Percentiles rank a stretch among this genome's conserved stretches.
Evolutionary conservation across 2,329 filamentous ascomycete genomes (phyloP).

Genomic region (Venturia asperata): DNA sequence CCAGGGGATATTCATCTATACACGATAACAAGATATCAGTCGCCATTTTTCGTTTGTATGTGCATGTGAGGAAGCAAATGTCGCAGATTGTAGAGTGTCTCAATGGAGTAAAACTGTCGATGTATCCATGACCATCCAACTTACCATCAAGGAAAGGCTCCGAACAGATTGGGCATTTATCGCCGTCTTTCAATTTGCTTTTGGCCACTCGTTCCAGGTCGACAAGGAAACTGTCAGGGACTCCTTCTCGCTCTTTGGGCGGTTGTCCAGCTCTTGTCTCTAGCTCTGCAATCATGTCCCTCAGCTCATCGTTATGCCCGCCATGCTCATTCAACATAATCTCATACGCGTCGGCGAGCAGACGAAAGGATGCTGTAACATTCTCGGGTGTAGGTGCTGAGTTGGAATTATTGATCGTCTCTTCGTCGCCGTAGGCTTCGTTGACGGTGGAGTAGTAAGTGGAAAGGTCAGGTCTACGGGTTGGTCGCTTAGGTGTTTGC

Average conservation of each 20-base stretch:
- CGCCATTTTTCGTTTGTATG: neutral
- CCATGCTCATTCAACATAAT: constrained; percentile 43
- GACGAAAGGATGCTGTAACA: constrained; percentile 52
- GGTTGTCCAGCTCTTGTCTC: constrained; percentile 51
- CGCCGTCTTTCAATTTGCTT: constrained; percentile 44
- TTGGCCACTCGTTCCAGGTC: constrained; percentile 54
- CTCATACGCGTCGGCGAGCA: constrained; percentile 54
- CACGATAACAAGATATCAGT: constrained; percentile 18
- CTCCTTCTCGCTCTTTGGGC: constrained; percentile 53
- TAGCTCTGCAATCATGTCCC: constrained; percentile 49
- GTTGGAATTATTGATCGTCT: constrained; percentile 46
- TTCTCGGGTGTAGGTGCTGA: constrained; percentile 55
- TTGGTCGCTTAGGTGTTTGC: constrained; percentile 28
- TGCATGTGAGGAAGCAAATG: neutral
- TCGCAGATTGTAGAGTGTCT: neutral
- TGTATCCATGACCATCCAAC: constrained; percentile 19
- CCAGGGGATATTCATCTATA: constrained; percentile 52
- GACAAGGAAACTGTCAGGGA: constrained; percentile 54
- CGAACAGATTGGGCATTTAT: constrained; percentile 54
- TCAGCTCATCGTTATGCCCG: constrained; percentile 40
- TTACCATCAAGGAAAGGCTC: constrained; percentile 54
- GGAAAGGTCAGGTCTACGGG: constrained; percentile 50
- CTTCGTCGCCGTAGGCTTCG: constrained; percentile 43
- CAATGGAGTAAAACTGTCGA: neutral
- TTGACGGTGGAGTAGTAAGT: constrained; percentile 59